Conservation (phyloP, 2,329 filamentous ascomycete genomes). For the Sporothrix sp. region DNA sequence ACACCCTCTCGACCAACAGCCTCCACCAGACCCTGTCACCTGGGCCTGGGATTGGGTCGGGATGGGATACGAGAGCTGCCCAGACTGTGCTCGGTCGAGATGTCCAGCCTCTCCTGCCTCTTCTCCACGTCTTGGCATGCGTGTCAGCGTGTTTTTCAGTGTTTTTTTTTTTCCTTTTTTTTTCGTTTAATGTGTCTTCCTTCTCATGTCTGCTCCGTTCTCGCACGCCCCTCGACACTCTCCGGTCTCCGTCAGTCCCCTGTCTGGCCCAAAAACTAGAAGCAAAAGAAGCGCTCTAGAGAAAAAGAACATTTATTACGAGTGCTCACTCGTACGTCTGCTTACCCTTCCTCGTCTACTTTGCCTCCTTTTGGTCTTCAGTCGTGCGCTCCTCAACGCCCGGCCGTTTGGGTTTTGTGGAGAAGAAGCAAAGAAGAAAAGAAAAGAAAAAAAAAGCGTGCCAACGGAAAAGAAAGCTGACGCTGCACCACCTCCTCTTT, state of each 20-base stretch:
- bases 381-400: not conserved
- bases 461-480: not conserved
- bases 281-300: too few species aligned
- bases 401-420: conserved; percentile 16
- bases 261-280: too few species aligned
- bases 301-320: too few species aligned
- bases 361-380: not conserved
- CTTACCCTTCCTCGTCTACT: not conserved
- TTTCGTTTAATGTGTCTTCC: not conserved
- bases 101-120: too few species aligned
- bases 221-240: too few species aligned
- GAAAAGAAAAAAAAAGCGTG: not conserved
- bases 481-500: conserved; percentile 9
- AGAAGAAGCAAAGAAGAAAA: conserved; percentile 1
- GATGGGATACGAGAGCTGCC: too few species aligned
- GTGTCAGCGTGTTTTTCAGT: not conserved
- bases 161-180: not conserved
- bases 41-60: too few species aligned
- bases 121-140: too few species aligned
- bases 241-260: too few species aligned
- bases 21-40: not conserved
- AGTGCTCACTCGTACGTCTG: too few species aligned
- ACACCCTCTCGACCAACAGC: not conserved
- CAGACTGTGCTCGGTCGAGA: not conserved
- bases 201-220: not conserved